Percentiles rank a stretch among this genome's conserved stretches.
phyloP scores from a whole-genome alignment of 116 monocot species.

The Papilionanthe hybrid region DNA sequence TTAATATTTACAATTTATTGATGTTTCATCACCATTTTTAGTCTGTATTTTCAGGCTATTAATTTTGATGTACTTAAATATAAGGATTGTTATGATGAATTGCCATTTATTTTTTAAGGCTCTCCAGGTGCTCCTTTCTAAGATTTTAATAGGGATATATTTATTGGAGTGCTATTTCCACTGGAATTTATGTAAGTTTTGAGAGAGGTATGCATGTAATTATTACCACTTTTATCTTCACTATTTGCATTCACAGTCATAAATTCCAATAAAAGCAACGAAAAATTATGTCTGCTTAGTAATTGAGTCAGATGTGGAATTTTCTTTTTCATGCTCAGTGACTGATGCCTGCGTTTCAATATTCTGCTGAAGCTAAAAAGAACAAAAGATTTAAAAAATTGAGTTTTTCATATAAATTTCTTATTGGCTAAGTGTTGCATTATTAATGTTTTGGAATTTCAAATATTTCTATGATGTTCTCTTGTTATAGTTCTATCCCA shows the following conservation, averaged over 20 bases:
- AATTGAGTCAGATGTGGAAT: too few species aligned
- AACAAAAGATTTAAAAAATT: too few species aligned
- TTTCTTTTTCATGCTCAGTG: too few species aligned
- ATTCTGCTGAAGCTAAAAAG: too few species aligned
- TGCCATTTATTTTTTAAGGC: constrained; percentile 44
- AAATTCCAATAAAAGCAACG: not conserved
- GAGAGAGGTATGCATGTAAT: constrained; percentile 59
- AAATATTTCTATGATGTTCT: too few species aligned
- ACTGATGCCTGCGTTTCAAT: too few species aligned
- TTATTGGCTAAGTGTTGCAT: too few species aligned
- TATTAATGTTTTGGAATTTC: too few species aligned
- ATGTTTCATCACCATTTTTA: not conserved
- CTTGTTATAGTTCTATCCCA: too few species aligned
- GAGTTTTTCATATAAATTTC: too few species aligned
- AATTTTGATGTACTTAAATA: not conserved
- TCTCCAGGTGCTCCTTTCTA: constrained; percentile 86
- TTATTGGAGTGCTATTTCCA: constrained; percentile 84
- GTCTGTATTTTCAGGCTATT: not conserved
- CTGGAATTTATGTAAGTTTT: constrained; percentile 91
- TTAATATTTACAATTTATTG: not conserved
- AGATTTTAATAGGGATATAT: constrained; percentile 60
- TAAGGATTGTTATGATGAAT: not conserved
- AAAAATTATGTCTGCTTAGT: too few species aligned
- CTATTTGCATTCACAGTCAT: not conserved
- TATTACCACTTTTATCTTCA: not conserved